These are phyloP conservation scores for Botrytis paeoniae DNA, from an alignment of 2,329 filamentous ascomycete species.

Conservation along the genomic window DNA sequence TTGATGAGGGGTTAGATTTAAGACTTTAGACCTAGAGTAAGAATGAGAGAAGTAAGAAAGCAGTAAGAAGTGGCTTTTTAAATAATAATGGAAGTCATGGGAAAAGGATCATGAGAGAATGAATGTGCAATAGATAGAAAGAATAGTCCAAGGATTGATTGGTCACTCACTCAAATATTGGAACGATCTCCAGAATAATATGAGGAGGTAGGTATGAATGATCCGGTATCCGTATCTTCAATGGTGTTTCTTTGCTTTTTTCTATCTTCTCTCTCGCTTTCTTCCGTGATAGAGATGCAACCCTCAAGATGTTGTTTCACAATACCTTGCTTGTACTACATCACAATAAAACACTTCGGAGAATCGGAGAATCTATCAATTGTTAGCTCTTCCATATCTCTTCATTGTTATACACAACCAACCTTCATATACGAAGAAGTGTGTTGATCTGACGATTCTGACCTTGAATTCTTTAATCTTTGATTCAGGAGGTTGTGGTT, in stretches of 20 bases:
- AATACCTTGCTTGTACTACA: conserved; percentile 12
- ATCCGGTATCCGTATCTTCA: not conserved
- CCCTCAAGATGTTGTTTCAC: conserved; percentile 18
- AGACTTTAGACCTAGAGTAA: not conserved
- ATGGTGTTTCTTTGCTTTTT: not conserved
- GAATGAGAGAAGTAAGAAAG: not conserved
- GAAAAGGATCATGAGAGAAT: not conserved
- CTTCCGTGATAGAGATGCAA: not conserved
- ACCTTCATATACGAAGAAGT: not conserved
- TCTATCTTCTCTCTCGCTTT: not conserved
- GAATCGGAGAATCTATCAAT: conserved; percentile 13
- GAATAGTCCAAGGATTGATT: not conserved
- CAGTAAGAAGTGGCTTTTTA: not conserved
- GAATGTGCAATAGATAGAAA: not conserved
- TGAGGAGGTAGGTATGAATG: not conserved
- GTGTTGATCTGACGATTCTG: not conserved
- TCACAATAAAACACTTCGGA: conserved; percentile 11
- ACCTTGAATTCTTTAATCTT: not conserved
- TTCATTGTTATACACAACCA: not conserved
- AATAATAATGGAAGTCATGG: not conserved
- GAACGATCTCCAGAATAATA: not conserved
- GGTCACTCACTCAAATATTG: not conserved
- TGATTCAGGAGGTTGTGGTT: not conserved
- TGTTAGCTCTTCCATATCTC: not conserved
- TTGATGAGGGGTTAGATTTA: not conserved